phyloP scores from a whole-genome alignment of 2,329 filamentous ascomycete species.

The Microsporum audouinii region DNA sequence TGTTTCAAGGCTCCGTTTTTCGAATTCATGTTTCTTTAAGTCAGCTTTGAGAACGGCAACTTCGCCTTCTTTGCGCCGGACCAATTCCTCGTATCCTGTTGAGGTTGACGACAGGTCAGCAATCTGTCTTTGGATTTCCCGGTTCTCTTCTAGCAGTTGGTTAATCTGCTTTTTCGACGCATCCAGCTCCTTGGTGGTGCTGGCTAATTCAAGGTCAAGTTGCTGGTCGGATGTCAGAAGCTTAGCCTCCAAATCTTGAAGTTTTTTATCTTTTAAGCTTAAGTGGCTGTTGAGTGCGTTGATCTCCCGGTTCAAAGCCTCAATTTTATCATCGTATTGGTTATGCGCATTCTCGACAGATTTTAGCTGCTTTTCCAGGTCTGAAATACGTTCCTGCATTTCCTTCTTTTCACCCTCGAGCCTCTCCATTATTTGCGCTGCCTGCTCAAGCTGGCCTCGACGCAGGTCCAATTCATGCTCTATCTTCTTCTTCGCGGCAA shows the following conservation, averaged over 20 bases:
- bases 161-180: slow-evolving; percentile 61
- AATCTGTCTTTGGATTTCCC: slow-evolving; percentile 71
- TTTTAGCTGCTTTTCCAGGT: slow-evolving; percentile 59
- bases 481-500: slow-evolving; percentile 77
- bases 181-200: slow-evolving; percentile 68
- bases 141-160: slow-evolving; percentile 68
- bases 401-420: slow-evolving; percentile 78
- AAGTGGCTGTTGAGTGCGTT: slow-evolving; percentile 88
- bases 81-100: slow-evolving; percentile 87
- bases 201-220: slow-evolving; percentile 69
- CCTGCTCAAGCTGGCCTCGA: slow-evolving; percentile 78
- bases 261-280: slow-evolving; percentile 75
- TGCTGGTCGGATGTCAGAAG: slow-evolving; percentile 79
- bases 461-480: slow-evolving; percentile 74
- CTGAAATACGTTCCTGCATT: slow-evolving; percentile 53
- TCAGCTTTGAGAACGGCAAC: slow-evolving; percentile 74
- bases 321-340: slow-evolving; percentile 64
- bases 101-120: slow-evolving; percentile 80
- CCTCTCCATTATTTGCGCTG: slow-evolving; percentile 70
- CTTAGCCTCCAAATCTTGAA: slow-evolving; percentile 74
- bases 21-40: slow-evolving; percentile 68
- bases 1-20: slow-evolving; percentile 65
- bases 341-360: slow-evolving; percentile 60
- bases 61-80: slow-evolving; percentile 89
- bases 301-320: slow-evolving; percentile 67